phyloP scores from a whole-genome alignment of 257 asterid species.

The Coffea eugenioides region DNA sequence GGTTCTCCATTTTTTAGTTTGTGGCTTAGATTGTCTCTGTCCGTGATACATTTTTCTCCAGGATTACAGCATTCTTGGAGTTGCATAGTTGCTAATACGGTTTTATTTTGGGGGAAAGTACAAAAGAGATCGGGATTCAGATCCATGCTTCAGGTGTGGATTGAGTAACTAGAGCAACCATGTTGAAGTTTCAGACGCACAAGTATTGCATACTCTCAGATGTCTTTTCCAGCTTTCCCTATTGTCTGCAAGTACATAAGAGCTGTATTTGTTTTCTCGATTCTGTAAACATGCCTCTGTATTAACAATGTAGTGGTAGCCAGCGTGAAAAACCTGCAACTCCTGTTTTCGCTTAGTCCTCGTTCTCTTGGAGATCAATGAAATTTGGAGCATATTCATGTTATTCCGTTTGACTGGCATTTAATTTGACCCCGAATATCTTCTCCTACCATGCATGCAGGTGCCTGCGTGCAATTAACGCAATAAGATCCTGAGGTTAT shows the following conservation, averaged over 20 bases:
- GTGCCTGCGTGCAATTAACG: not conserved
- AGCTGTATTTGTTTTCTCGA: not conserved
- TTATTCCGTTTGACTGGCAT: not conserved
- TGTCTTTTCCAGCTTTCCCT: not conserved
- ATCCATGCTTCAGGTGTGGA: not conserved
- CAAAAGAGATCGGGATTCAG: constrained; percentile 2
- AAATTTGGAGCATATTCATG: not conserved
- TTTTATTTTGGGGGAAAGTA: not conserved
- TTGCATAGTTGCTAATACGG: not conserved
- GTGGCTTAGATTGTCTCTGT: not conserved
- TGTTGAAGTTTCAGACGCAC: constrained; percentile 7
- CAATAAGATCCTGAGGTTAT: too few species aligned
- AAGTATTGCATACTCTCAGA: not conserved
- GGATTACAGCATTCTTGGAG: not conserved
- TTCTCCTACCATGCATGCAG: not conserved
- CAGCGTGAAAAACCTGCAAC: not conserved
- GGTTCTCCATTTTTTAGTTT: not conserved
- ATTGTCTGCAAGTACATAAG: not conserved
- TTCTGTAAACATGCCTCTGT: not conserved
- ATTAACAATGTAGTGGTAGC: not conserved
- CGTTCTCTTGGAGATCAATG: not conserved
- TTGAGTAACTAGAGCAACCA: not conserved
- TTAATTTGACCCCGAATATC: not conserved
- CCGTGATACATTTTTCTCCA: not conserved
- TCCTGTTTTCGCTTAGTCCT: not conserved